phyloP scores from a whole-genome alignment of 306 rosid genomes.

The Fragaria iinumae region DNA sequence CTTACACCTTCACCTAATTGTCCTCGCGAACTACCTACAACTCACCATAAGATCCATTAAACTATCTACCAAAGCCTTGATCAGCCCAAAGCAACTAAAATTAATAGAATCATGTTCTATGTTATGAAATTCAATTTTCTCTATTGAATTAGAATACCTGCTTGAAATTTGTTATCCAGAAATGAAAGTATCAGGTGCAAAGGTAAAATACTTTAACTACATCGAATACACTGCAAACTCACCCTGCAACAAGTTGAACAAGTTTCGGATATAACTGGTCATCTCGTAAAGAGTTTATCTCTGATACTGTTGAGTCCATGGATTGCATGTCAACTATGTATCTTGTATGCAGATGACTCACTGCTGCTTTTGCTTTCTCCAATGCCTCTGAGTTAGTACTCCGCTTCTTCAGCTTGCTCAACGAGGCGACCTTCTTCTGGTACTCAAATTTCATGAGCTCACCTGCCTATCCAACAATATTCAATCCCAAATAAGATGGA shows the following conservation, averaged over 20 bases:
- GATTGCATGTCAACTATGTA: conserved; percentile 99
- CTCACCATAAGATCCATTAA: not conserved
- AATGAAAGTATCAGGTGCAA: not conserved
- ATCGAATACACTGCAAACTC: conserved; percentile 39
- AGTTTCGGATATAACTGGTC: conserved; percentile 81
- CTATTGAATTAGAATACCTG: not conserved
- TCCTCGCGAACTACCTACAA: not conserved
- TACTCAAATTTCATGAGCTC: conserved; percentile 88
- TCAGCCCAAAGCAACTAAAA: not conserved
- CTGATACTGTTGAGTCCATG: conserved; percentile 94
- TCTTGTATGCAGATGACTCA: conserved; percentile 93
- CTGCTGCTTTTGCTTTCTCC: conserved; percentile 89
- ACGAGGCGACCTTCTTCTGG: conserved; percentile 74
- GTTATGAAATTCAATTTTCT: too few relatives aligned
- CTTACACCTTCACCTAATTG: not conserved
- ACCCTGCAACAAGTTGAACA: conserved; percentile 84
- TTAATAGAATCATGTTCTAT: not conserved
- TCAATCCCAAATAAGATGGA: conserved; percentile 19
- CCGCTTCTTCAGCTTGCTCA: conserved; percentile 72
- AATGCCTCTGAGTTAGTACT: conserved; percentile 63
- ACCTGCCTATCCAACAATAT: conserved; percentile 68
- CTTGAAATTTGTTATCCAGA: not conserved
- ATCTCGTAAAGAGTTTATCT: conserved; percentile 86
- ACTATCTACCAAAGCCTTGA: not conserved
- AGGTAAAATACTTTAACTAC: not conserved